phyloP scores from a whole-genome alignment of 163 green algal genomes.

The Scenedesmus sp. region DNA sequence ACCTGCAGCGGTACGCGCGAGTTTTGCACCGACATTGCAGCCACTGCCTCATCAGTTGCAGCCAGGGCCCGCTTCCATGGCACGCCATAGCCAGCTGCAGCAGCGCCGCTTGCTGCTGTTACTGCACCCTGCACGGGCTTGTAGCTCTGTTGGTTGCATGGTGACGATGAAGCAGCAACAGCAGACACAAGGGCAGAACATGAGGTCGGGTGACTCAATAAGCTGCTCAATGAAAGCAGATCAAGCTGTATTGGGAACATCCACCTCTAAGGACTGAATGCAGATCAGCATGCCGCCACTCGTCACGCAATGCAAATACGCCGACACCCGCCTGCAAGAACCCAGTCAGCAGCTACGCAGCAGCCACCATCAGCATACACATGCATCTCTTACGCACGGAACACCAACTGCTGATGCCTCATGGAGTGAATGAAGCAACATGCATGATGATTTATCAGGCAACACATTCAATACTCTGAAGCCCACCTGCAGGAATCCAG shows the following conservation, averaged over 20 bases:
- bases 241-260: no score
- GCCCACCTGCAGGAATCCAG: constrained; percentile 58
- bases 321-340: neutral
- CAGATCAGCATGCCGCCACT: neutral
- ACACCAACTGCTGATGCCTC: no score
- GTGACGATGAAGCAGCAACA: neutral
- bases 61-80: constrained; percentile 47
- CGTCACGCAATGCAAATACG: neutral
- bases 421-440: no score
- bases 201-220: no score
- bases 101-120: neutral
- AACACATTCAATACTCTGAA: no score
- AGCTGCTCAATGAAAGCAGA: neutral
- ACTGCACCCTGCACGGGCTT: neutral
- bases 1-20: constrained; percentile 44
- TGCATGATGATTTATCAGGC: no score
- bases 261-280: no score
- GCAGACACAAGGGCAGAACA: neutral
- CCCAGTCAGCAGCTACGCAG: constrained; percentile 51
- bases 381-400: no score
- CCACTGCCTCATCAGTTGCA: constrained; percentile 32
- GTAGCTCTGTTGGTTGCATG: neutral
- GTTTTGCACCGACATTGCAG: constrained; percentile 36
- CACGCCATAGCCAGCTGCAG: constrained; percentile 18
- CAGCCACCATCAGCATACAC: constrained; percentile 1